Evolutionary conservation across 805 yeast species (phyloP), one percentile per base, ranked within the genome.

Genomic region (Candida chilensis): DNA sequence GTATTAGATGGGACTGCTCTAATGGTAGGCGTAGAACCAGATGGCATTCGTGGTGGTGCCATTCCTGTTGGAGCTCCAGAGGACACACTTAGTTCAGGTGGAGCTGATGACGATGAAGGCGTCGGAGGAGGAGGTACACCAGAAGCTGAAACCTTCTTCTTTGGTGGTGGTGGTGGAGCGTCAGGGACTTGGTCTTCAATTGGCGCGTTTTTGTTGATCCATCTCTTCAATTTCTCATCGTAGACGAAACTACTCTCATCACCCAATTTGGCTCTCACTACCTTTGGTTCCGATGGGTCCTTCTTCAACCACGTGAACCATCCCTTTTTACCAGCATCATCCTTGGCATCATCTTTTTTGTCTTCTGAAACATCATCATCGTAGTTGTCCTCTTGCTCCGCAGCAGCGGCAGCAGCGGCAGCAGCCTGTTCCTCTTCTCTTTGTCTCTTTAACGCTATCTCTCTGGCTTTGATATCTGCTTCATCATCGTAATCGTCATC

Each of bases 201-300:
- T 16, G 78, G 71, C 4, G 72, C 74, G 37, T 74, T 71, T 32
- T 71, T 73, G 47, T 85, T 78, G 31, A 92, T 74, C 96, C 96
- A 92, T 45, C 95, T 71, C 49, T 80, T 78, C 47, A 81, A 67
- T 35, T 81, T 74, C 43, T 84, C 90, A 56, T 88, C 95, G 50
- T 75, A 92, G 45, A 73, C 70, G 48, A 92, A 80, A 12, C 71
- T 61, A 47, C 67, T 80, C 35, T 75, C 69, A 34, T 81, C 84
- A 9, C 97, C 98, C 31, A 92, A 57, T 41, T 92, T 86, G 21
- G 96, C 97, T 38, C 74, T 72, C 37, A 78, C 68, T 0, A 87
- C 82, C 46, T 83, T 84, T 24, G 84, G 85, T 31, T 74, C 83
- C 28, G 72, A 78, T 17, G 72, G 69, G 27, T 66, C 67, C 28